A percentile compares a stretch with the other conserved stretches of the same genome.
phyloP scores from a whole-genome alignment of 2,329 filamentous ascomycete genomes.

The Salinomyces thailandicus region DNA sequence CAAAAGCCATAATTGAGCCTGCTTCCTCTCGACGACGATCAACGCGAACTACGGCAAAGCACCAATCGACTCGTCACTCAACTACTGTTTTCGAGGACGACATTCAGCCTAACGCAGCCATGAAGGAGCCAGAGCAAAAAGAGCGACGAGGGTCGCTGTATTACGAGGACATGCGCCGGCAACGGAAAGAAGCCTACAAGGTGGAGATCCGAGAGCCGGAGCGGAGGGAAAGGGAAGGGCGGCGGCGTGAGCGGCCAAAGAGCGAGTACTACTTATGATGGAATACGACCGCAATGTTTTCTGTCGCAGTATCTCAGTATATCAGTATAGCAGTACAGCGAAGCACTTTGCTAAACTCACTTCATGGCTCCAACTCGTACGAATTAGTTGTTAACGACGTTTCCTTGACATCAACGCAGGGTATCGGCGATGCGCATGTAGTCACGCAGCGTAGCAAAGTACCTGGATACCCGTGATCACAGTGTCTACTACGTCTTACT shows the following conservation, averaged over 20 bases:
- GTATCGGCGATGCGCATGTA: no score
- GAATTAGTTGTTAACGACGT: no score
- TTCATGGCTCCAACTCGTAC: no score
- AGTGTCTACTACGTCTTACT: no score
- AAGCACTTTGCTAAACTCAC: no score
- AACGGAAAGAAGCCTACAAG: slow-evolving; percentile 27
- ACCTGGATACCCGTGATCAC: no score
- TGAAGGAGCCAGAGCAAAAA: slow-evolving; percentile 1
- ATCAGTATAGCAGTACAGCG: no score
- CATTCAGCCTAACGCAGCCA: slow-evolving; percentile 12
- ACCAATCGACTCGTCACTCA: slow-evolving; percentile 8
- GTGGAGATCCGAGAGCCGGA: slow-evolving; percentile 33
- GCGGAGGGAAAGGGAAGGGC: slow-evolving; percentile 2
- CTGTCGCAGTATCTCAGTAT: no score
- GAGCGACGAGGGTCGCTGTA: slow-evolving; percentile 32
- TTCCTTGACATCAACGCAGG: no score
- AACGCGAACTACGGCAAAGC: slow-evolving; percentile 3
- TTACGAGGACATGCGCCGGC: slow-evolving; percentile 29
- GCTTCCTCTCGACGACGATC: slow-evolving; percentile 2
- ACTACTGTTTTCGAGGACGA: slow-evolving; percentile 10
- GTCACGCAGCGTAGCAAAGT: no score
- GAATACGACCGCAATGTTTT: neutral
- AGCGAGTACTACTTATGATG: slow-evolving; percentile 4
- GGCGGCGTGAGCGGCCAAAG: neutral
- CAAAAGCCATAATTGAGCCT: slow-evolving; percentile 10